phyloP scores from a whole-genome alignment of 306 rosid genomes.

The Quercus cerris region DNA sequence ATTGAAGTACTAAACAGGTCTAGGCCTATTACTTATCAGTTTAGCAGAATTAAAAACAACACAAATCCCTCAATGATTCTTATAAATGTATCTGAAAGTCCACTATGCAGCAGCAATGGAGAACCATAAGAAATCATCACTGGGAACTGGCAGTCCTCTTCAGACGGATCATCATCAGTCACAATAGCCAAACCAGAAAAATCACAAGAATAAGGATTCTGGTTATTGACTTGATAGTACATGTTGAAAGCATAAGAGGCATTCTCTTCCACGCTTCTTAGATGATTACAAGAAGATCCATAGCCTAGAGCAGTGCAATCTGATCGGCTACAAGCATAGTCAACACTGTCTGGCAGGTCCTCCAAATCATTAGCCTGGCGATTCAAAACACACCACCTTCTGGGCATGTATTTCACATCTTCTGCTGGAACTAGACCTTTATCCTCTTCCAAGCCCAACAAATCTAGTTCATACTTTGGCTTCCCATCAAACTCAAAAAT shows the following conservation, averaged over 20 bases:
- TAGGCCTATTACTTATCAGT: no score
- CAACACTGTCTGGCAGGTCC: conserved; percentile 43
- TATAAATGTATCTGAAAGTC: conserved; percentile 11
- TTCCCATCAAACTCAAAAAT: conserved; percentile 85
- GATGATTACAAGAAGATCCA: conserved; percentile 80
- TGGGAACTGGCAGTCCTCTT: conserved; percentile 59
- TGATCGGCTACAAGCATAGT: conserved; percentile 76
- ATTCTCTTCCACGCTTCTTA: conserved; percentile 56
- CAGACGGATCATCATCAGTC: conserved; percentile 67
- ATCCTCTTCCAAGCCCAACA: conserved; percentile 32
- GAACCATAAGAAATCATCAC: conserved; percentile 54
- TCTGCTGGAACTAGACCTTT: conserved; percentile 59
- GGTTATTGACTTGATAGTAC: conserved; percentile 73
- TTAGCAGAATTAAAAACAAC: conserved; percentile 29
- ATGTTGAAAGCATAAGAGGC: conserved; percentile 95
- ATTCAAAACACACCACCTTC: conserved; percentile 68
- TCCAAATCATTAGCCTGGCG: conserved; percentile 26
- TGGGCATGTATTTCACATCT: conserved; percentile 58
- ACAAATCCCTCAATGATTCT: conserved; percentile 26
- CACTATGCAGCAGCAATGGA: conserved; percentile 23
- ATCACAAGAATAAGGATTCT: conserved; percentile 60
- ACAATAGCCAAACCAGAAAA: conserved; percentile 61
- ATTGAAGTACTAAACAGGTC: no score
- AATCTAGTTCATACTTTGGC: conserved; percentile 78
- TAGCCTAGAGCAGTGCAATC: conserved; percentile 90